phyloP scores from a whole-genome alignment of 2,329 filamentous ascomycete genomes.

The Phaeosphaeria sp. region DNA sequence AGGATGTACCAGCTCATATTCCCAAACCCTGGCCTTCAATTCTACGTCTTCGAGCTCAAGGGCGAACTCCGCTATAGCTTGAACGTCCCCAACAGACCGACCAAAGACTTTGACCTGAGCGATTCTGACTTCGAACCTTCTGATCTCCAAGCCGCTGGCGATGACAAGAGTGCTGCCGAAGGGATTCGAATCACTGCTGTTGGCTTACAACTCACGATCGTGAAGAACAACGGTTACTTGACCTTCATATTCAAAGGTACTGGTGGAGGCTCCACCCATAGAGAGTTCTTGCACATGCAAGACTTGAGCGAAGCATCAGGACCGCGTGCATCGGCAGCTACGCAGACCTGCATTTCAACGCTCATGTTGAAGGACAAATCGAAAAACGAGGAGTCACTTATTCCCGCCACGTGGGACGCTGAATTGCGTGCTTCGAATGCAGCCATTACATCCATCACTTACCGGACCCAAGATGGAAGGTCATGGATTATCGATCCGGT shows the following conservation, averaged over 20 bases:
- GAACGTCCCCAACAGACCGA: background rate
- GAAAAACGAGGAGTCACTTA: too few species aligned
- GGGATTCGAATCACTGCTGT: background rate
- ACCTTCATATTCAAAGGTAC: background rate
- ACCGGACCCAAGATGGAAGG: too few species aligned
- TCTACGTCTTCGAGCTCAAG: background rate
- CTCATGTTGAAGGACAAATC: too few species aligned
- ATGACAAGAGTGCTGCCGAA: background rate
- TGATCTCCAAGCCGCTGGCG: background rate
- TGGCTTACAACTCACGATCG: background rate
- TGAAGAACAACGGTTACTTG: background rate
- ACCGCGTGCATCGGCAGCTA: background rate
- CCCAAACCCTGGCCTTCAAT: too few species aligned
- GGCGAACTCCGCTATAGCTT: constrained; percentile 1
- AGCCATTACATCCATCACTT: too few species aligned
- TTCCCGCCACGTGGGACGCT: too few species aligned
- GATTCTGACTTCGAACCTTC: background rate
- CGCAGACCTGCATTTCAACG: background rate
- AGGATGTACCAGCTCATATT: too few species aligned
- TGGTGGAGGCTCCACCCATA: background rate
- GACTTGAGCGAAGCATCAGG: background rate
- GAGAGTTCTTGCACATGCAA: background rate
- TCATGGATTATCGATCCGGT: too few species aligned
- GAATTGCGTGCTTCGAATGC: too few species aligned
- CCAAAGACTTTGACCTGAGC: background rate